Base-by-base conservation (phyloP, 306 rosid species). In the Cicer judaicum region DNA sequence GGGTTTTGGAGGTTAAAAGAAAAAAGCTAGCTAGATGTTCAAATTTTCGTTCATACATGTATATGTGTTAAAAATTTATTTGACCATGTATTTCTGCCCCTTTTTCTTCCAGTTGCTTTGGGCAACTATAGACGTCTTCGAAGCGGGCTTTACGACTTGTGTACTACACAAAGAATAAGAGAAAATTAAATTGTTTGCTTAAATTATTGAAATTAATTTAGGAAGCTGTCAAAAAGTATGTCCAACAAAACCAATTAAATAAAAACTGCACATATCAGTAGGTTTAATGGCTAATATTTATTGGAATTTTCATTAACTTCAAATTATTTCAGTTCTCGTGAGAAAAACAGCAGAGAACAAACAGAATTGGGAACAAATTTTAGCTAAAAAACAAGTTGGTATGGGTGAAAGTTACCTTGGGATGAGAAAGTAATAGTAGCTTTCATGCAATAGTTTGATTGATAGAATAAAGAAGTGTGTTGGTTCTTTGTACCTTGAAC, bases 31-130 rank as follows among this genome's bases (percentile, higher is more conserved):
- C 12, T 40, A 71, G 15, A 54, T 41, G 34, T 74, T 57, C 75
- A 24, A 60, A 78, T 10, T 55, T 80, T 49, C 59, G 7, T 75
- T 64, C 53, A 67, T 57, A 69, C 56, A 66, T 61, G 50, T 75
- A 36, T n/a, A n/a, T 62, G 60, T 49, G 48, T 79, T 42, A 36
- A 11, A 47, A 42, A 68, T 40, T 19, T 19, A 40, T n/a, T n/a
- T n/a, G n/a, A n/a, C n/a, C n/a, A n/a, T n/a, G n/a, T n/a, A n/a
- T 65, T 69, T 19, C 40, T 46, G 75, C 49, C 4, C 34, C 34
- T 24, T 24, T 53, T 0, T n/a, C 5, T 41, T 49, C n/a, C 40
- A n/a, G 36, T 68, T 24, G 69, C 46, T n/a, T 29, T 49, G 42
- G 7, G 49, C 52, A 63, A 38, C 49, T 46, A 11, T 29, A 19